Evolutionary conservation across 129 eudicot genomes (phyloP), one percentile per base, ranked within the genome.

Genomic region (Lonicera japonica): DNA sequence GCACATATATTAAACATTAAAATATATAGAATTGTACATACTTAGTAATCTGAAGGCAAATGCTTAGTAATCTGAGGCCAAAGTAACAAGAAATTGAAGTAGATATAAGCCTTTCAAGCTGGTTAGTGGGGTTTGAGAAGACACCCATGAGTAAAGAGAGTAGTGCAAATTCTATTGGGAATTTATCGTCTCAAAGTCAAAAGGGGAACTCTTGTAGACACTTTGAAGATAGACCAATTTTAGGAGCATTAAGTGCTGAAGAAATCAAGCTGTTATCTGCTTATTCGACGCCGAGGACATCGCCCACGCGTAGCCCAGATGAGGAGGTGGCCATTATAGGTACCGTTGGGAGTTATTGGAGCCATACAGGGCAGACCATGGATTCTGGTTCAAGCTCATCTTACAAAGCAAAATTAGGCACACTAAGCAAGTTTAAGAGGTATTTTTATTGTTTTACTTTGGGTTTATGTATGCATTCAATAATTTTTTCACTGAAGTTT

Each of bases 271-370:
- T 77, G 69, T 19, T 78, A 36, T n/a, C n/a, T n/a, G n/a, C n/a
- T n/a, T n/a, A n/a, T n/a, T n/a, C n/a, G n/a, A 66, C 87, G 9
- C 80, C 86, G 19, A 67, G 76, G 70, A 67, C 67, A 70, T 77
- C 94, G 12, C 80, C 83, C 0, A 41, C 74, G 39, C 78, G 51
- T 12, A 70, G 83, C 38, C 8, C 84, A 85, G 94, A 77, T n/a
- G n/a, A n/a, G 6, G 36, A 29, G 65, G 70, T 61, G 24, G 83
- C 87, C 3, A 71, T 76, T 21, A 65, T 85, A 34, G 97, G 91
- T 24, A 82, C 84, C n/a, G 84, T 83, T 20, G 95, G 91, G 66
- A 82, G 97, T 61, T 89, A 82, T 71, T 83, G 86, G 95, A 83
- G 66, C 71, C 82, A 70, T 66, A 77, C 87, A 39, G 79, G 71